These are phyloP conservation scores for Areca catechu DNA, from an alignment of 176 grass and related monocot species.

Conservation along the genomic window DNA sequence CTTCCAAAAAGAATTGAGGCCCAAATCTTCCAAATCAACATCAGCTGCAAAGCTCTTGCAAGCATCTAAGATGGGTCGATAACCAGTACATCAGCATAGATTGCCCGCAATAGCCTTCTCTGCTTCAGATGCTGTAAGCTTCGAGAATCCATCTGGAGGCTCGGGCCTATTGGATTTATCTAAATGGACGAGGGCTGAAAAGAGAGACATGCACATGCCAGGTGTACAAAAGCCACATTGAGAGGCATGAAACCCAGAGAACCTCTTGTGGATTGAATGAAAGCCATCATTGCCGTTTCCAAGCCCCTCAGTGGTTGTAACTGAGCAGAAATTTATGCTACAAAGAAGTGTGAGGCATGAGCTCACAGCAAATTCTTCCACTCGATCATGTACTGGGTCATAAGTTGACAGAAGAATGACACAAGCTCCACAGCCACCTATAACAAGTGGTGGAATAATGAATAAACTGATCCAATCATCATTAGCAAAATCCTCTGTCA, in stretches of 20 bases:
- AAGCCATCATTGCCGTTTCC: constrained; percentile 30
- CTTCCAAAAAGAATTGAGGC: constrained; percentile 77
- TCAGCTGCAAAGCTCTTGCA: constrained; percentile 94
- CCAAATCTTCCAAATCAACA: constrained; percentile 85
- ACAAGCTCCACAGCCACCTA: constrained; percentile 91
- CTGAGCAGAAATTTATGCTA: constrained; percentile 45
- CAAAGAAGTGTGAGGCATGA: constrained; percentile 67
- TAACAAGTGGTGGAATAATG: background rate
- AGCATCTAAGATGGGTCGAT: constrained; percentile 72
- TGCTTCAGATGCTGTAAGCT: constrained; percentile 49
- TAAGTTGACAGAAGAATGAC: constrained; percentile 73
- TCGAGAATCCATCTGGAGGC: constrained; percentile 48
- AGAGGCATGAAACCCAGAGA: constrained; percentile 81
- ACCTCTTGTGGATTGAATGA: constrained; percentile 55
- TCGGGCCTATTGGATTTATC: constrained; percentile 18
- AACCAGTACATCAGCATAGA: constrained; percentile 89
- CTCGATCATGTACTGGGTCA: constrained; percentile 40
- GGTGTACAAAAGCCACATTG: constrained; percentile 94
- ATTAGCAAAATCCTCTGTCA: too few species aligned
- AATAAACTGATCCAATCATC: too few species aligned
- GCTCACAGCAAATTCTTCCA: constrained; percentile 33
- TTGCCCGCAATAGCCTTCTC: constrained; percentile 66
- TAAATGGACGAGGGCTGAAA: constrained; percentile 48
- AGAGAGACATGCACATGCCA: constrained; percentile 91
- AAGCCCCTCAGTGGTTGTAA: constrained; percentile 74